phyloP scores from a whole-genome alignment of 352 stramenopile species.

The Globisporangium megalacanthum region DNA sequence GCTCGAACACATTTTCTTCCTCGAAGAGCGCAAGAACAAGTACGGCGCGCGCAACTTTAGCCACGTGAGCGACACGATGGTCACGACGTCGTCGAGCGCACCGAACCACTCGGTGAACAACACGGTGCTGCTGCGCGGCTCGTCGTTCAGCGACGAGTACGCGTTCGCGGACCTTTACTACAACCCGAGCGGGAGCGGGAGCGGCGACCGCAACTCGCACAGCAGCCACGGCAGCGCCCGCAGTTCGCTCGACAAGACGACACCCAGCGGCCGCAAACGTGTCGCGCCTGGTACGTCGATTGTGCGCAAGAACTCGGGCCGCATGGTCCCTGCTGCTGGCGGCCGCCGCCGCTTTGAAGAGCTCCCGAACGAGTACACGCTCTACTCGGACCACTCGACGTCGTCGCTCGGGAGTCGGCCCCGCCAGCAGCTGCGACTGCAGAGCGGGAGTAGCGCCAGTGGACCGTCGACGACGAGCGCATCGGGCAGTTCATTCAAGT shows the following conservation, averaged over 20 bases:
- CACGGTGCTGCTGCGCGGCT: conserved; percentile 39
- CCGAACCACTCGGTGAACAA: conserved; percentile 16
- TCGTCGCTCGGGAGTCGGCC: conserved; percentile 9
- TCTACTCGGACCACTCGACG: conserved; percentile 18
- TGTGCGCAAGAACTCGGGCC: conserved; percentile 50
- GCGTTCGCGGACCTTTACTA: conserved; percentile 25
- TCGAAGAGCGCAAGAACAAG: conserved; percentile 81
- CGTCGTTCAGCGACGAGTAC: conserved; percentile 28
- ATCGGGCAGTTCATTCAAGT: conserved; percentile 46
- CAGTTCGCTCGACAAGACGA: conserved; percentile 10
- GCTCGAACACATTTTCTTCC: conserved; percentile 78
- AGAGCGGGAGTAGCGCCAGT: conserved; percentile 1
- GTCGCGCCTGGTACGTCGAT: conserved; percentile 14
- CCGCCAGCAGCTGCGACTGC: conserved; percentile 6
- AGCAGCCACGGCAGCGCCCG: conserved; percentile 7
- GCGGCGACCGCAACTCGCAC: conserved; percentile 1
- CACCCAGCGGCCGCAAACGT: conserved; percentile 1
- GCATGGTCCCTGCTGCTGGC: conserved; percentile 27
- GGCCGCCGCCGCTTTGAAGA: conserved; percentile 22
- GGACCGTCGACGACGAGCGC: conserved; percentile 16
- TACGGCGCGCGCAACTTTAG: conserved; percentile 70
- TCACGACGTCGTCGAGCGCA: conserved; percentile 23
- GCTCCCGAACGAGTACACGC: conserved; percentile 21
- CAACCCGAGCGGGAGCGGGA: conserved; percentile 9
- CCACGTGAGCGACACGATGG: conserved; percentile 66